These are phyloP conservation scores for Pichia cactophila DNA, from an alignment of 1,139 yeast genomes.

Conservation along the genomic window DNA sequence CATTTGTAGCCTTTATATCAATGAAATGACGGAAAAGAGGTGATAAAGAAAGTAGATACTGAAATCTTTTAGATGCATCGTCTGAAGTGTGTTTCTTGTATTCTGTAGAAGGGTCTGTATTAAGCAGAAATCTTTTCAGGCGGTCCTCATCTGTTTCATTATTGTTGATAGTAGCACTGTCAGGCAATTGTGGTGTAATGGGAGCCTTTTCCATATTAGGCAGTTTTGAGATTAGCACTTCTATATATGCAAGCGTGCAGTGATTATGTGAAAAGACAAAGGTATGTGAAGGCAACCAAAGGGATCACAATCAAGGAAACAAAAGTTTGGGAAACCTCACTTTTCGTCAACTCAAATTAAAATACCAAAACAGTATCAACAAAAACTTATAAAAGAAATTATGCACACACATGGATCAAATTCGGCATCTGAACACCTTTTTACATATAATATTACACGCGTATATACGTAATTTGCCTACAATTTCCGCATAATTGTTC, in stretches of 20 bases:
- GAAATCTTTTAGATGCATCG: conserved; percentile 74
- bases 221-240: neutral
- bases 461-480: neutral
- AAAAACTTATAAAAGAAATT: neutral
- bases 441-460: neutral
- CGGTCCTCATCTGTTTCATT: conserved; percentile 29
- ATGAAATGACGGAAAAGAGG: conserved; percentile 85
- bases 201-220: neutral
- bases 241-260: neutral
- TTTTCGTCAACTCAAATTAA: neutral
- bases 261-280: too few species aligned
- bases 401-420: too few species aligned
- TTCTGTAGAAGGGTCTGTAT: conserved; percentile 47
- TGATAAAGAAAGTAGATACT: conserved; percentile 73
- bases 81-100: conserved; percentile 44
- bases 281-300: neutral
- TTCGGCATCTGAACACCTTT: neutral
- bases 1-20: conserved; percentile 70
- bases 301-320: neutral
- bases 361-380: neutral
- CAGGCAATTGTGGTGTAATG: conserved; percentile 3
- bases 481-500: neutral
- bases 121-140: conserved; percentile 40
- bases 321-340: neutral
- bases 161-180: conserved; percentile 10